These are phyloP conservation scores for Cordyceps cateniannulata DNA, from an alignment of 2,329 filamentous ascomycete genomes.

Conservation along the genomic window DNA sequence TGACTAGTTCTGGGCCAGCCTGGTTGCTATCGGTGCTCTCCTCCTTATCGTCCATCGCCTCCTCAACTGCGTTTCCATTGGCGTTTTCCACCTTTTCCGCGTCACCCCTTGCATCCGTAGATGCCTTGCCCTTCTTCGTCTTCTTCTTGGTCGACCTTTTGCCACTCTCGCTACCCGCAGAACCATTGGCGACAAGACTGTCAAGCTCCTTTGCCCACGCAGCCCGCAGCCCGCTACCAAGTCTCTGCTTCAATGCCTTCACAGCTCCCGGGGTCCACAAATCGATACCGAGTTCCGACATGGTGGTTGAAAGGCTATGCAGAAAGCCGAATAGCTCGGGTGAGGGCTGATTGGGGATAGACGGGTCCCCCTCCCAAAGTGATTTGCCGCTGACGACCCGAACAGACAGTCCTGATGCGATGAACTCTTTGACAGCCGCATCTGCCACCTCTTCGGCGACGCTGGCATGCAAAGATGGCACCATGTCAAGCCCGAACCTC, in stretches of 20 bases:
- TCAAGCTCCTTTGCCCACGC: constrained; percentile 40
- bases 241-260: constrained; percentile 50
- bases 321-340: constrained; percentile 67
- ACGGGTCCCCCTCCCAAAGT: constrained; percentile 75
- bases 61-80: constrained; percentile 10
- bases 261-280: constrained; percentile 73
- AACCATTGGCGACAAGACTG: constrained; percentile 17
- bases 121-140: constrained; percentile 14
- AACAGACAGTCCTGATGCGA: constrained; percentile 32
- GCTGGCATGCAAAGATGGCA: constrained; percentile 57
- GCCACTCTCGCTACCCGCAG: constrained; percentile 12
- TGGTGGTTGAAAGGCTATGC: constrained; percentile 54
- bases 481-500: constrained; percentile 52
- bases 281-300: constrained; percentile 67
- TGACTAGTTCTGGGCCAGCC: constrained; percentile 22
- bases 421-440: constrained; percentile 43
- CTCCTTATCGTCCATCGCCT: background rate
- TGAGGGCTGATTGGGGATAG: constrained; percentile 72
- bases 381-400: constrained; percentile 52
- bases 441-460: constrained; percentile 49
- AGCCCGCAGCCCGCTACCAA: constrained; percentile 45
- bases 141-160: constrained; percentile 9
- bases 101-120: constrained; percentile 14
- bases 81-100: constrained; percentile 10
- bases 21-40: background rate